Evolutionary conservation across 2,329 filamentous ascomycete species (phyloP), one percentile per base, ranked within the genome.

Genomic region (Passalora sequoiae): DNA sequence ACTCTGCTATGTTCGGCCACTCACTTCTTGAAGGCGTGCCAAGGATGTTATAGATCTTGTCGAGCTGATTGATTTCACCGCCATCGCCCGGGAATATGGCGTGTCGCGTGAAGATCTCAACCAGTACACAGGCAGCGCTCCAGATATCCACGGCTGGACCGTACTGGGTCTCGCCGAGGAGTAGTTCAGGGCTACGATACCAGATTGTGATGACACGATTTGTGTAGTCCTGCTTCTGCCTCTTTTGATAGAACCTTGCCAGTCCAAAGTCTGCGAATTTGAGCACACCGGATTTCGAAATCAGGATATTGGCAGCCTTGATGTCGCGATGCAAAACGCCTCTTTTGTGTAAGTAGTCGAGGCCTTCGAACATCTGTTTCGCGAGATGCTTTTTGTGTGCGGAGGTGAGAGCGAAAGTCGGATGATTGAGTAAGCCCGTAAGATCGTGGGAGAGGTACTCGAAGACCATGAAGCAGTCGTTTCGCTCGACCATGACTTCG

Each of bases 381-480:
- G 89, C 88, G 24, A 98, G 75, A 62, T 98, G 82, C 66, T 98
- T 98, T 68, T 89, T 94, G 64, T 97, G 89, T 0, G 84, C 80
- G 3, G 81, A 71, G 27, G 92, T 85, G 10, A 98, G 77, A 47
- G 83, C 83, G 68, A 95, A 98, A 0, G 84, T 84, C 0, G 92
- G 92, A 60, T 98, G 92, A 59, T 97, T 97, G 48, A 98, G 78
- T 22, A 98, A 73, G 10, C 92, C 92, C 2, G 92, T 98, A 48
- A 98, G 72, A 64, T 98, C 92, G 64, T 98, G 92, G 1, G 92
- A 91, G 22, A 97, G 76, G 62, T 98, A 98, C 65, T 98, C 92
- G 54, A 98, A 98, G 3, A 98, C 92, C 92, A 98, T 98, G 68
- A 94, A 98, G 65, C 92, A 98, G 66, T 97, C 89, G 56, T 97